Evolutionary conservation across 106 monocot genomes (phyloP).

Genomic region (Dioscorea dumetorum): DNA sequence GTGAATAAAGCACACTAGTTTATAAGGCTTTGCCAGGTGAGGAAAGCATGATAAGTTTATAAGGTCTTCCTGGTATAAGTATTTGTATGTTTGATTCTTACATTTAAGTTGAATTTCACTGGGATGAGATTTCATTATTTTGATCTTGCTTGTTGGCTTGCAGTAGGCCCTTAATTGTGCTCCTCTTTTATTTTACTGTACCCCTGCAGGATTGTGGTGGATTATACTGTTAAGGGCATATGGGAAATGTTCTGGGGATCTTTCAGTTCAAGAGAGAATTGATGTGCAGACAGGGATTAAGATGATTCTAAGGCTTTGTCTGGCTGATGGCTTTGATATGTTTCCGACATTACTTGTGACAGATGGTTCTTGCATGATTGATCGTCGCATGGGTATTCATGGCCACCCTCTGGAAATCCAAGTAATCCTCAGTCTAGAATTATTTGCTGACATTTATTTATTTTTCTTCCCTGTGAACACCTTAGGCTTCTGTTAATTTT

Average conservation of each 20-base stretch:
- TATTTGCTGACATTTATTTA: too few relatives aligned
- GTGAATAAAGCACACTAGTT: slow-evolving; percentile 15
- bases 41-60: too few relatives aligned
- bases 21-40: too few relatives aligned
- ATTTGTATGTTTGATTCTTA: too few relatives aligned
- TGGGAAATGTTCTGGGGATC: slow-evolving; percentile 96
- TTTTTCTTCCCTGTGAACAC: too few relatives aligned
- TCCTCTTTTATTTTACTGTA: background rate
- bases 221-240: slow-evolving; percentile 94
- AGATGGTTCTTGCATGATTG: slow-evolving; percentile 99
- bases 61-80: too few relatives aligned
- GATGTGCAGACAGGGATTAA: slow-evolving; percentile 99
- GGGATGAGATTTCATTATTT: too few relatives aligned
- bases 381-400: slow-evolving; percentile 96
- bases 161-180: slow-evolving; percentile 1
- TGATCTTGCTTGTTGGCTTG: too few relatives aligned
- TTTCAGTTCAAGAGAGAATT: slow-evolving; percentile 92
- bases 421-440: slow-evolving; percentile 17
- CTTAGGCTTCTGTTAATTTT: too few relatives aligned
- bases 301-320: slow-evolving; percentile 96
- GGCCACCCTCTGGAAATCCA: slow-evolving; percentile 99
- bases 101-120: too few relatives aligned
- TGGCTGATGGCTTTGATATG: slow-evolving; percentile 99
- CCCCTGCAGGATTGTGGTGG: slow-evolving; percentile 88
- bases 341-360: slow-evolving; percentile 96